Conservation (phyloP, 2,329 filamentous ascomycete species). For the Purpureocillium lavendulum region DNA sequence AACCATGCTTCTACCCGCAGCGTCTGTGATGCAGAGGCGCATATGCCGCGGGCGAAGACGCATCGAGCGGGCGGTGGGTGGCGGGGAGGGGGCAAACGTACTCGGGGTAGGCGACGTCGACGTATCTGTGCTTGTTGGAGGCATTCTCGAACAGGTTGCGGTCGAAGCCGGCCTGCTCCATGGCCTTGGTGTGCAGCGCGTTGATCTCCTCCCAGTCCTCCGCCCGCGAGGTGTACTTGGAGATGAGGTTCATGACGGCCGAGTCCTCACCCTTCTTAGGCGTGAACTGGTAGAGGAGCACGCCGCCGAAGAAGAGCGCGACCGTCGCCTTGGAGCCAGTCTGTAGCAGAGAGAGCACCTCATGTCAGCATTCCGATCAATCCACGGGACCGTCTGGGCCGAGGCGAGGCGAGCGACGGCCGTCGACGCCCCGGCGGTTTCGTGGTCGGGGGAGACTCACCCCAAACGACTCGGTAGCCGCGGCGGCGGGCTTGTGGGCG, state of each 20-base stretch:
- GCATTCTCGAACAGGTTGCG: conserved; percentile 44
- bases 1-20: too few relatives aligned
- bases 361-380: conserved; percentile 1
- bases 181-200: conserved; percentile 38
- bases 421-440: too few relatives aligned
- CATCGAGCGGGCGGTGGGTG: neutral
- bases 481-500: conserved; percentile 38
- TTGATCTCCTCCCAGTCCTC: conserved; percentile 45
- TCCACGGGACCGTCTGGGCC: too few relatives aligned
- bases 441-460: conserved; percentile 39
- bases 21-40: too few relatives aligned
- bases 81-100: conserved; percentile 26
- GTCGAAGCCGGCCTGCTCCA: conserved; percentile 50
- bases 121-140: conserved; percentile 31
- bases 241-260: conserved; percentile 35
- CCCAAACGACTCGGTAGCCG: conserved; percentile 46
- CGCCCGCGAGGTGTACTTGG: conserved; percentile 36
- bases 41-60: too few relatives aligned
- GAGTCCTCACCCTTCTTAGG: conserved; percentile 43
- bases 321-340: conserved; percentile 38
- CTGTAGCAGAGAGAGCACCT: conserved; percentile 21
- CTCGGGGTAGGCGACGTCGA: conserved; percentile 51
- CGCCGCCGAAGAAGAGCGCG: conserved; percentile 33
- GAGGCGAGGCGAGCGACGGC: too few relatives aligned
- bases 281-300: conserved; percentile 39